phyloP scores from a whole-genome alignment of 2,329 filamentous ascomycete genomes.

The Paramyrothecium roridum region DNA sequence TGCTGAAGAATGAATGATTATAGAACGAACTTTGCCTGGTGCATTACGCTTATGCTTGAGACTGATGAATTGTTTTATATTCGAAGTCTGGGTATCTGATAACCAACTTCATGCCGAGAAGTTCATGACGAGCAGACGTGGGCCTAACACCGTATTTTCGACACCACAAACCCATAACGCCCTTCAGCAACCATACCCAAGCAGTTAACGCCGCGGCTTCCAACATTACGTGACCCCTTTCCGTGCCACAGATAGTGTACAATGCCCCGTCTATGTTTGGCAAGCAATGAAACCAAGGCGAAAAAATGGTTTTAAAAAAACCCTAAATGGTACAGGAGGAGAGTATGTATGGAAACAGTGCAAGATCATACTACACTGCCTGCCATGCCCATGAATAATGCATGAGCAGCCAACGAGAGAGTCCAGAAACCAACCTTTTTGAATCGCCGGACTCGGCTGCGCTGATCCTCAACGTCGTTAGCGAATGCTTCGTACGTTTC shows the following conservation, averaged over 20 bases:
- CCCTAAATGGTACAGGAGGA: background rate
- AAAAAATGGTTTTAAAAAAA: background rate
- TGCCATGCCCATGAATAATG: conserved; percentile 90
- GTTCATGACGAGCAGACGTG: too few species aligned
- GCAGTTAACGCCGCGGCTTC: too few species aligned
- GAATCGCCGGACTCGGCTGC: conserved; percentile 79
- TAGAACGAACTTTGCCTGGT: background rate
- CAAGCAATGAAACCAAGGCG: background rate
- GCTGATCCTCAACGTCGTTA: conserved; percentile 83
- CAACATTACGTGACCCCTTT: too few species aligned
- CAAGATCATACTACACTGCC: conserved; percentile 62
- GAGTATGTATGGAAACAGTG: background rate
- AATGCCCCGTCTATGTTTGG: background rate
- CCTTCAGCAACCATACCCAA: too few species aligned
- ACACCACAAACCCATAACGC: too few species aligned
- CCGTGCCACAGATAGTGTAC: too few species aligned
- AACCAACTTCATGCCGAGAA: too few species aligned
- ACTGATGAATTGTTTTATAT: too few species aligned
- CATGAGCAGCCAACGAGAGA: conserved; percentile 85
- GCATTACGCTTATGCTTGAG: too few species aligned
- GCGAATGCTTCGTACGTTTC: conserved; percentile 96
- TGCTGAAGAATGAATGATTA: background rate
- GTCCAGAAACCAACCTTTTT: conserved; percentile 98
- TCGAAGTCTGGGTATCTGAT: too few species aligned
- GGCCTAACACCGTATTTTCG: too few species aligned